Conservation (phyloP, 2,329 filamentous ascomycete species). For the Aspergillaceae sp. region DNA sequence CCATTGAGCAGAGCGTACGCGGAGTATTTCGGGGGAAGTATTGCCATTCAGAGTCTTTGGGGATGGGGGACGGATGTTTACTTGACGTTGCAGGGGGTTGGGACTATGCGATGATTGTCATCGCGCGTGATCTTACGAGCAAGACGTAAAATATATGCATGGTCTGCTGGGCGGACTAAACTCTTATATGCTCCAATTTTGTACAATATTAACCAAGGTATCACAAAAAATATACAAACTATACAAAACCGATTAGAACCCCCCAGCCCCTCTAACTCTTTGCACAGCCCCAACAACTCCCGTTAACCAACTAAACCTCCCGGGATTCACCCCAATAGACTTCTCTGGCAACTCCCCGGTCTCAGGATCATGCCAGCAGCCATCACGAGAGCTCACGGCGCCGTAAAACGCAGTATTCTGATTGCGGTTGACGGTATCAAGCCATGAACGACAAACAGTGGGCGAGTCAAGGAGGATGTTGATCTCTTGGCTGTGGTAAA, state of each 20-base stretch:
- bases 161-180: background rate
- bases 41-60: constrained; percentile 88
- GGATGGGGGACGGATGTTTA: constrained; percentile 78
- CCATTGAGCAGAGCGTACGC: constrained; percentile 88
- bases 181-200: too few relatives aligned
- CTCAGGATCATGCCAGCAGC: constrained; percentile 52
- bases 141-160: background rate
- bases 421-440: constrained; percentile 53
- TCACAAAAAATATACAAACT: background rate
- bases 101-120: constrained; percentile 33
- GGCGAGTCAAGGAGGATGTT: constrained; percentile 65
- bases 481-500: constrained; percentile 69
- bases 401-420: constrained; percentile 59
- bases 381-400: constrained; percentile 45
- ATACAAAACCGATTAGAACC: constrained; percentile 34
- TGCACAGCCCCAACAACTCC: constrained; percentile 51
- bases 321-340: constrained; percentile 46
- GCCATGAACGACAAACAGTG: constrained; percentile 55
- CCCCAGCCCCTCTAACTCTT: constrained; percentile 49
- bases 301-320: constrained; percentile 51
- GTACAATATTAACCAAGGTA: too few relatives aligned
- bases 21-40: constrained; percentile 94
- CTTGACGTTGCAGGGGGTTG: constrained; percentile 53
- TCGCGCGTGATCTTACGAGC: background rate
- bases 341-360: constrained; percentile 41